Conservation (phyloP, 2,329 filamentous ascomycete species). For the Beauveria asiatica region DNA sequence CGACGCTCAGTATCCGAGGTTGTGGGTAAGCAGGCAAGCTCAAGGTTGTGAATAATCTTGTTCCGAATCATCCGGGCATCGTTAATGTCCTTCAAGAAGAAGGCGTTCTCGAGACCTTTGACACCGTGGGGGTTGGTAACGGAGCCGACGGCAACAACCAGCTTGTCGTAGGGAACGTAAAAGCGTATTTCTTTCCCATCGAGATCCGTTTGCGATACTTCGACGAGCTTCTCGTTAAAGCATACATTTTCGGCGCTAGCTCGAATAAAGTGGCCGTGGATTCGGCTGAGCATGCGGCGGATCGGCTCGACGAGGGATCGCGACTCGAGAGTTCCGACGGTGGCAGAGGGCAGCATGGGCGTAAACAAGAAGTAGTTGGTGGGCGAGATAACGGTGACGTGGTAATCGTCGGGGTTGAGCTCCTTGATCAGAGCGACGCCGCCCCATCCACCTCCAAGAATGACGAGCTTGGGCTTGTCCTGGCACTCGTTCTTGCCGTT, state of each 20-base stretch:
- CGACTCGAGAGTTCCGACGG: conserved; percentile 87
- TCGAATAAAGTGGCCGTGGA: conserved; percentile 83
- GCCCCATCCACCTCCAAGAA: conserved; percentile 92
- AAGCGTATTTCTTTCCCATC: conserved; percentile 69
- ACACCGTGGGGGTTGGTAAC: conserved; percentile 93
- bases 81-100: conserved; percentile 91
- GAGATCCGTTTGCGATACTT: conserved; percentile 66
- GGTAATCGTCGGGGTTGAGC: conserved; percentile 82
- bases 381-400: conserved; percentile 89
- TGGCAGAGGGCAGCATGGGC: conserved; percentile 94
- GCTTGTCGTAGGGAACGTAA: conserved; percentile 95
- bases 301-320: conserved; percentile 90
- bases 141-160: conserved; percentile 86
- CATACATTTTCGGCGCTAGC: conserved; percentile 83
- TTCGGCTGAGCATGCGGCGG: conserved; percentile 66
- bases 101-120: conserved; percentile 84
- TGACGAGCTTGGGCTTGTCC: conserved; percentile 85
- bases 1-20: conserved; percentile 80
- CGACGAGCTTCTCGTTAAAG: conserved; percentile 83
- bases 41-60: conserved; percentile 79
- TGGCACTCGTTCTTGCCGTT: conserved; percentile 62
- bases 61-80: conserved; percentile 88
- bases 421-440: conserved; percentile 87
- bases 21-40: conserved; percentile 85
- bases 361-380: conserved; percentile 98